Percentiles rank a stretch among this genome's conserved stretches.
Evolutionary conservation across 2,329 filamentous ascomycete genomes (phyloP).

Genomic region (Fusarium buharicum): DNA sequence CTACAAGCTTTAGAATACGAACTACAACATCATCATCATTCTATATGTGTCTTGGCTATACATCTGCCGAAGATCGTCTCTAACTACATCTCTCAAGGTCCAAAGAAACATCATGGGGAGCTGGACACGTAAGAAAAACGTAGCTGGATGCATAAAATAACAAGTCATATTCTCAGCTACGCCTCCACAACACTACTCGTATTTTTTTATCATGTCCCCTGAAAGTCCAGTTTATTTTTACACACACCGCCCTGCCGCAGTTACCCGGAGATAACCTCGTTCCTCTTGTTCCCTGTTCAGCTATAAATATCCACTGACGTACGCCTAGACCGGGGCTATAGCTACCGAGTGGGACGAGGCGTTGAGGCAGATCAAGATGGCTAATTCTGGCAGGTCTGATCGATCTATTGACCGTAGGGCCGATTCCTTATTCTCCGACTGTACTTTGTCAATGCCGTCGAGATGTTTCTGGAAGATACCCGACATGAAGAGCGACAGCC

Average conservation of each 20-base stretch:
- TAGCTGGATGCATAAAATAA: neutral
- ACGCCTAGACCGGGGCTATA: neutral
- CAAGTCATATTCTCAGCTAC: neutral
- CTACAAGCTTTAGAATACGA: neutral
- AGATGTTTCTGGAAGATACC: neutral
- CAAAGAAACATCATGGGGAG: no score
- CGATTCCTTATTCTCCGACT: neutral
- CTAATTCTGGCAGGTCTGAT: neutral
- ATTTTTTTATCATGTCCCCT: neutral
- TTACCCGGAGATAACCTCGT: neutral
- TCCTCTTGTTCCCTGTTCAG: neutral
- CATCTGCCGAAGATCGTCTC: slow-evolving; percentile 2
- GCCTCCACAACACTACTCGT: neutral
- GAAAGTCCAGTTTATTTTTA: neutral
- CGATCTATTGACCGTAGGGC: neutral
- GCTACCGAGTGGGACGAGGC: no score
- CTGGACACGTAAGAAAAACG: neutral
- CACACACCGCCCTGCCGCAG: neutral
- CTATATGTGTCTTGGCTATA: neutral
- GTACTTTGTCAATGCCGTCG: no score
- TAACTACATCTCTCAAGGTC: neutral
- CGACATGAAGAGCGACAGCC: no score
- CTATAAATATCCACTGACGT: slow-evolving; percentile 16
- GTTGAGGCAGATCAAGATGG: no score
- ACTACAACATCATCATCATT: neutral